Percentiles rank a stretch among this genome's conserved stretches.
Evolutionary conservation across 2,329 filamentous ascomycete species (phyloP).

Genomic region (Simplicillium aogashimaense): DNA sequence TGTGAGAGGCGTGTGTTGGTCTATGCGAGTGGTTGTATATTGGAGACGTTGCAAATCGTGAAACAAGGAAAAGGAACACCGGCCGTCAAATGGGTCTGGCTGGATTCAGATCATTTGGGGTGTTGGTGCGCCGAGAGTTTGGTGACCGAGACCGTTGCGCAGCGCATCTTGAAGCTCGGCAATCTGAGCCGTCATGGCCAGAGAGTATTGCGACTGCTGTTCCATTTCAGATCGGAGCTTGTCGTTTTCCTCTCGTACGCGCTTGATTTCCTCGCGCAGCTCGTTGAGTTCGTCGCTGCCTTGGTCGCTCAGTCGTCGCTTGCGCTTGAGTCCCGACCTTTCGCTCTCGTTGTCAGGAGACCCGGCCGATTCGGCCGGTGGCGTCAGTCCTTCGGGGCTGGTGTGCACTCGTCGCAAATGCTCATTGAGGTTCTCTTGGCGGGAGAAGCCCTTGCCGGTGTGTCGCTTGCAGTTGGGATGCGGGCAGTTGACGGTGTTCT

Average conservation of each 20-base stretch:
- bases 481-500: constrained; percentile 79
- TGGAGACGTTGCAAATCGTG: neutral
- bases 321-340: constrained; percentile 36
- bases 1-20: too few relatives aligned
- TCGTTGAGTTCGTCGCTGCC: constrained; percentile 36
- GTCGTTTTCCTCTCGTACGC: constrained; percentile 54
- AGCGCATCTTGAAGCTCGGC: constrained; percentile 33
- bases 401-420: constrained; percentile 86
- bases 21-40: too few relatives aligned
- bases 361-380: constrained; percentile 21
- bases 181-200: constrained; percentile 39
- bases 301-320: constrained; percentile 25
- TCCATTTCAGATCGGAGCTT: constrained; percentile 43
- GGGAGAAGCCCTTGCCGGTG: constrained; percentile 79
- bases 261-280: constrained; percentile 56
- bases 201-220: constrained; percentile 34
- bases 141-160: constrained; percentile 21
- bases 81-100: neutral
- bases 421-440: constrained; percentile 89
- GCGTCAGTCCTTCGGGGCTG: constrained; percentile 26
- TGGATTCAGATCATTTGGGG: constrained; percentile 27
- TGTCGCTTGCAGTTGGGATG: constrained; percentile 82
- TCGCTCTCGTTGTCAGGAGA: constrained; percentile 38
- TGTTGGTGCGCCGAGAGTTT: constrained; percentile 24
- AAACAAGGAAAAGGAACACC: neutral